A percentile compares a stretch with the other conserved stretches of the same genome.
Evolutionary conservation across 2,329 filamentous ascomycete genomes (phyloP).

Genomic region (Apiospora kogelbergensis): DNA sequence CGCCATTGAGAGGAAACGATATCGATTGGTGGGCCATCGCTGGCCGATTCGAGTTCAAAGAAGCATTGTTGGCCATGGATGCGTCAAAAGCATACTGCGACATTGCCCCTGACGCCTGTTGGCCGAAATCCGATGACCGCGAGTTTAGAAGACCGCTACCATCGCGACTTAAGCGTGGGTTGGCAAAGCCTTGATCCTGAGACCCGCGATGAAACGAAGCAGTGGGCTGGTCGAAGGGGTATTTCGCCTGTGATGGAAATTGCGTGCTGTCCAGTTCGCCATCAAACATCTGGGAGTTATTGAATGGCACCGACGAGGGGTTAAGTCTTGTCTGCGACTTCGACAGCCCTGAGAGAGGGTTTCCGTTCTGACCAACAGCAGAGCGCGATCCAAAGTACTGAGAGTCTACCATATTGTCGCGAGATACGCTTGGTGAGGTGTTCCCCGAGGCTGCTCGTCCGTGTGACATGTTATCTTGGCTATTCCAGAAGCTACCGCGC

Average conservation of each 20-base stretch:
- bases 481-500: conserved; percentile 60
- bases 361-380: conserved; percentile 41
- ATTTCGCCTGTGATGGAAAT: conserved; percentile 23
- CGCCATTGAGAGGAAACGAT: conserved; percentile 46
- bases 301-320: conserved; percentile 41
- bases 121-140: conserved; percentile 26
- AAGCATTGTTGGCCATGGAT: background rate
- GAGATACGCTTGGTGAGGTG: conserved; percentile 58
- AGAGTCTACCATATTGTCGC: conserved; percentile 36
- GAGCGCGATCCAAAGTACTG: conserved; percentile 48
- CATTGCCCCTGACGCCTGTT: conserved; percentile 18
- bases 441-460: conserved; percentile 48
- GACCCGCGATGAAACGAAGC: conserved; percentile 32
- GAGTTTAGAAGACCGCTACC: conserved; percentile 18
- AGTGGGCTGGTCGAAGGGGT: conserved; percentile 19
- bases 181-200: conserved; percentile 39
- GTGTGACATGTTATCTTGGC: conserved; percentile 42
- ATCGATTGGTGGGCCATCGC: conserved; percentile 43
- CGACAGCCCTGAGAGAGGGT: conserved; percentile 33
- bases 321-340: conserved; percentile 43
- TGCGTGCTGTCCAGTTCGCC: conserved; percentile 35
- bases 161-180: conserved; percentile 25
- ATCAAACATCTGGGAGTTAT: conserved; percentile 40
- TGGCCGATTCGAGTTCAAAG: conserved; percentile 33
- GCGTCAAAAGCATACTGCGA: conserved; percentile 11